Percentiles rank a stretch among this genome's conserved stretches.
Conservation (phyloP, 2,329 filamentous ascomycete genomes). For the Calonectria fujianensis region DNA sequence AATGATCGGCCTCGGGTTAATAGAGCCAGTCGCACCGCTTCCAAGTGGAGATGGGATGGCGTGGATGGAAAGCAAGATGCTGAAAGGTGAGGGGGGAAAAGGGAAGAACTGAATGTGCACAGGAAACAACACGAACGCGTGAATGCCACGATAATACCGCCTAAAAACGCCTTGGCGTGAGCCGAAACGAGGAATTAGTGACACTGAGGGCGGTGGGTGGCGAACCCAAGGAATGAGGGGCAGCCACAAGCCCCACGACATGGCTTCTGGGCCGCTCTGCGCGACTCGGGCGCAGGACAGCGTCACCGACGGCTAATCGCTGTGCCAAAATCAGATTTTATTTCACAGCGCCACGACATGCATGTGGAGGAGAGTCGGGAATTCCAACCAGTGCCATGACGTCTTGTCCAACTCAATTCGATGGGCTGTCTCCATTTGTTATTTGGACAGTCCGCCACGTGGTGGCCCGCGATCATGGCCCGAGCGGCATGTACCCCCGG, state of each 20-base stretch:
- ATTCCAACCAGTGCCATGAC: not conserved
- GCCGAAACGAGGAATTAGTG: not conserved
- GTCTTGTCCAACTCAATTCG: not conserved
- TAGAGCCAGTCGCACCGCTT: not conserved
- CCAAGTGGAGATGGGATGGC: not conserved
- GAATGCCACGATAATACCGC: not conserved
- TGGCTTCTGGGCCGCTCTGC: not conserved
- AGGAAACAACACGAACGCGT: not conserved
- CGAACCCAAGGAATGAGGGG: not conserved
- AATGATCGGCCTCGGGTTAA: not conserved
- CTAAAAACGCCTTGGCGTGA: slow-evolving; percentile 4
- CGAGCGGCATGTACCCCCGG: not conserved
- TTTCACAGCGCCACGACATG: not conserved
- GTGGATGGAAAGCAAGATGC: not conserved
- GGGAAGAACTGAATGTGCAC: not conserved
- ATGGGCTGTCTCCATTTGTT: not conserved
- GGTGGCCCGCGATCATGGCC: not conserved
- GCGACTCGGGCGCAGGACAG: not conserved
- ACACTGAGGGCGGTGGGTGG: not conserved
- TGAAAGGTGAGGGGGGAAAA: not conserved
- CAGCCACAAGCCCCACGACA: not conserved
- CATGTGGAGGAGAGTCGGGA: not conserved
- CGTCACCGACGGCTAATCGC: not conserved
- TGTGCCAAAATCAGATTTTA: not conserved
- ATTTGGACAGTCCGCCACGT: not conserved